Evolutionary conservation across 2,329 filamentous ascomycete species (phyloP), one percentile per base, ranked within the genome.

Genomic region (Diaporthe nobilis): DNA sequence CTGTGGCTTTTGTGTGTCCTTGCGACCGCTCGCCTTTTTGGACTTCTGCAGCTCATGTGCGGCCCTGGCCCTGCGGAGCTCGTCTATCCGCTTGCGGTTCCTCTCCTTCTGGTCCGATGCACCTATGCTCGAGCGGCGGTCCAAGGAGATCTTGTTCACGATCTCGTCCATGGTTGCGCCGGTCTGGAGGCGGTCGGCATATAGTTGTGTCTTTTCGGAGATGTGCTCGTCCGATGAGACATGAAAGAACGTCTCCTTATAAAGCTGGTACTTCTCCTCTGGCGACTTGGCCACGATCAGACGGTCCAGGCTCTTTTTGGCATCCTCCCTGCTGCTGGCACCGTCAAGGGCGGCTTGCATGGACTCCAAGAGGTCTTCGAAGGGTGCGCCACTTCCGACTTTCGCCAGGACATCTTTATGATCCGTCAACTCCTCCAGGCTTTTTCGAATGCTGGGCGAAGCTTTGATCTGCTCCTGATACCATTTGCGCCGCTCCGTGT

Each of bases 401-500:
- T 78, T 70, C 25, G 75, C 77, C 22, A 77, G 72, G 4, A 74
- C 65, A 4, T 76, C 75, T 60, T 28, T 74, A 34, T 60, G 73
- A 49, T 74, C 73, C 49, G 72, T 58, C 34, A 76, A 60, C 31
- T 80, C 78, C 44, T 79, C 78, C 20, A 78, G 78, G 31, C 81
- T 58, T n/a, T 76, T 77, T 44, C 76, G 72, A 37, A 80, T 75
- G 17, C 76, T 79, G 17, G 75, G 77, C n/a, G 76, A 80, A 20
- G 71, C 76, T 49, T 73, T 78, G 71, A 77, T 77, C 39, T 72
- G 79, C 75, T 82, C 79, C n/a, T 87, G 85, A 75, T 90, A 89
- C 89, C 90, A 91, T 15, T 85, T 85, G 76, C 86, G 85, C 79
- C 89, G 89, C 80, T 90, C 89, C 39, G 85, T 85, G 13, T 84